phyloP scores from a whole-genome alignment of 495 filamentous ascomycete species.

The Penicillium mononematosum region DNA sequence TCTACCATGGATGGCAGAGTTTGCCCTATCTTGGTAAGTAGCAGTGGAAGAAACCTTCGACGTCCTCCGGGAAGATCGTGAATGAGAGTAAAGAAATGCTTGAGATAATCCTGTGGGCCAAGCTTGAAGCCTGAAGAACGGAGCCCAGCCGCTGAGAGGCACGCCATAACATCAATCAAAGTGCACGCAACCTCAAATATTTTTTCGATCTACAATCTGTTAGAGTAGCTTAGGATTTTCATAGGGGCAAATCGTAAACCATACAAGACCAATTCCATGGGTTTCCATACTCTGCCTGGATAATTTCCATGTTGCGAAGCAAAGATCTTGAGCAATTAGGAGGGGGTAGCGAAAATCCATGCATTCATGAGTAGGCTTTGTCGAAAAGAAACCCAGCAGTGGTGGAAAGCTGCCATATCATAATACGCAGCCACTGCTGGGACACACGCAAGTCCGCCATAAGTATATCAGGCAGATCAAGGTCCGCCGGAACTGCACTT shows the following conservation, averaged over 20 bases:
- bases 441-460: constrained; percentile 64
- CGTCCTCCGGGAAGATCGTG: constrained; percentile 68
- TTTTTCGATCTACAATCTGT: constrained; percentile 61
- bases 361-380: constrained; percentile 52
- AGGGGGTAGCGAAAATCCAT: constrained; percentile 70
- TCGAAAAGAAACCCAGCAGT: constrained; percentile 55
- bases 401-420: constrained; percentile 67
- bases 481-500: constrained; percentile 59
- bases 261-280: constrained; percentile 63
- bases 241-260: constrained; percentile 9
- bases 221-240: not conserved
- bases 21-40: constrained; percentile 67
- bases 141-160: constrained; percentile 51
- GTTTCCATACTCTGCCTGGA: constrained; percentile 63
- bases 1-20: constrained; percentile 59
- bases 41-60: constrained; percentile 65
- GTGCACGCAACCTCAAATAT: constrained; percentile 73
- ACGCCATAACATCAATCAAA: constrained; percentile 69
- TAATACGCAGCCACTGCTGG: constrained; percentile 75
- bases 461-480: constrained; percentile 62
- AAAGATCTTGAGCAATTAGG: constrained; percentile 65
- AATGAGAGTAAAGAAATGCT: constrained; percentile 64
- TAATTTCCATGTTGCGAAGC: constrained; percentile 67
- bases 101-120: constrained; percentile 71
- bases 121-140: constrained; percentile 56